Evolutionary conservation across 352 stramenopile genomes (phyloP), one percentile per base, ranked within the genome.

Genomic region (Pythium volutum): DNA sequence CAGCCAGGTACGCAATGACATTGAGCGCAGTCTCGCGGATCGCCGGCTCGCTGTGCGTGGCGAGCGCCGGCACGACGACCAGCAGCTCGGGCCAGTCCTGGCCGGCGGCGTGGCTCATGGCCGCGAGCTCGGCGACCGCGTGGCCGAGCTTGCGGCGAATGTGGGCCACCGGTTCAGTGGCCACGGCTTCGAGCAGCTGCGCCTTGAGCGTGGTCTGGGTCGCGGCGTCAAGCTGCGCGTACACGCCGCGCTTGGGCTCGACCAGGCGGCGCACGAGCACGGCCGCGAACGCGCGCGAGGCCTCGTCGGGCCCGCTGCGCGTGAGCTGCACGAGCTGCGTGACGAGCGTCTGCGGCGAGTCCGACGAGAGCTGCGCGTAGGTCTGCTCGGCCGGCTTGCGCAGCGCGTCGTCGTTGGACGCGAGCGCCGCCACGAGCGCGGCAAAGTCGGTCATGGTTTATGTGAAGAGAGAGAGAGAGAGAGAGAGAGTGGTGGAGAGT

Each of bases 121-220:
- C 67, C 14, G 86, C 86, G 25, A 95, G 59, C 56, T 93, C 84
- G 22, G 86, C 86, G 56, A 95, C 73, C 2, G 85, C 65, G 66
- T 95, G 80, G 46, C 74, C 79, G 12, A 95, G 72, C 70, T 95
- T 95, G 64, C 84, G 86, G 33, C 86, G 86, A 59, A 95, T 80
- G 62, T 88, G 78, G 14, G 84, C 73, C 9, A 92, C 66, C 0
- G 86, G 76, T 65, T 95, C 86, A 34, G 51, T 59, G 25, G 67
- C 62, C 12, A 95, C 67, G 20, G 82, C 77, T 53, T 90, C 79
- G 27, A 95, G 71, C 59, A 95, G 72, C 70, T 93, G 74, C 46
- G 64, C 64, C 68, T 91, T 92, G 64, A 95, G 67, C 36, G 68
- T 67, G 29, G 55, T 47, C 66, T 89, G 81, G 33, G 79, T 56